Base-by-base conservation (phyloP, 2,329 filamentous ascomycete genomes). In the Penicillium sp. region DNA sequence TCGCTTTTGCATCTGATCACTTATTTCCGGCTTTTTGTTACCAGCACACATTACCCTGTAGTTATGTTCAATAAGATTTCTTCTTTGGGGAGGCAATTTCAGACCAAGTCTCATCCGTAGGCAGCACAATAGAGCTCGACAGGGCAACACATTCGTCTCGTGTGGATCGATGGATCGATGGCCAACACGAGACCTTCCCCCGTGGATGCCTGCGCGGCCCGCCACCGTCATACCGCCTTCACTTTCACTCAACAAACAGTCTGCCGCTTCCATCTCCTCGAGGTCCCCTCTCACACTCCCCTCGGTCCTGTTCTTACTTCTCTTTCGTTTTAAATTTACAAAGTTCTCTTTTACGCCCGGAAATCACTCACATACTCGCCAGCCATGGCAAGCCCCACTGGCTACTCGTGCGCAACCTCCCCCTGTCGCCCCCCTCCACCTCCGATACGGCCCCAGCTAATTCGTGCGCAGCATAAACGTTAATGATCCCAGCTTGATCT, bases 401-500 rank as follows among this genome's bases (percentile, higher is more conserved):
- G 73, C 64, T 71, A 73, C 65, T 77, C 76, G 75, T 78, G 67
- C 69, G 75, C 63, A 61, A 36, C 46, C 39, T 24, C 55, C 61
- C 61, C 60, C 60, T 60, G 52, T 56, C 53, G 20, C 56, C 66
- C 61, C 61, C 61, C 49, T 62, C 51, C 59, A 55, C 55, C 57
- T 61, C 55, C 49, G 61, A 55, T 59, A 49, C 54, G 55, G 63
- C 60, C 26, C 23, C 60, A 55, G 58, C 64, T 67, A 61, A 67
- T 53, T 52, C 47, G 36, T 60, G 49, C 52, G 62, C 69, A 88
- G 85, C 64, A 86, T 88, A 73, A 88, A 88, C 71, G 85, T 88
- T 55, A 88, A 88, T 69, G 85, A 88, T 66, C 85, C 85, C 21
- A 80, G 80, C 60, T 78, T 88, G 64, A 88, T 88, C 66, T 87